Evolutionary conservation across 768 basidiomycete species (phyloP).

Genomic region (Strobilomyces echinocephalus): DNA sequence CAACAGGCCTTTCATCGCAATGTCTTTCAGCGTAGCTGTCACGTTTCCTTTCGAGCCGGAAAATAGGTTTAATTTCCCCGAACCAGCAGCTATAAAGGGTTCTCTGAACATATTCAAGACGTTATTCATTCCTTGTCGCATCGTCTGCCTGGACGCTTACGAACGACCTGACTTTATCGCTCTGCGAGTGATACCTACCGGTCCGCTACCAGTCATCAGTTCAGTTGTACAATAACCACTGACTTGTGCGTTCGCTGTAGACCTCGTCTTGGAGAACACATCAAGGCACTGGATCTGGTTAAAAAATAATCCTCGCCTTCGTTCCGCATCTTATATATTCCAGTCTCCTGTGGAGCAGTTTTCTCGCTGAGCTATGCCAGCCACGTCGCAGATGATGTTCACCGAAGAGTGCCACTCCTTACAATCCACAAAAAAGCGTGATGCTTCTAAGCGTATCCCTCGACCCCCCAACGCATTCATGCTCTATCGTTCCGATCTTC

Average conservation of each 20-base stretch:
- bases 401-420: slow-evolving; percentile 5
- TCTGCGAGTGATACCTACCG: slow-evolving; percentile 3
- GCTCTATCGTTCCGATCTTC: slow-evolving; percentile 49
- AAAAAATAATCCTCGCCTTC: not conserved
- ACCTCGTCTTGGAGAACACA: not conserved
- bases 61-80: not conserved
- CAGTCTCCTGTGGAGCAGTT: not conserved
- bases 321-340: not conserved
- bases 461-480: slow-evolving; percentile 57
- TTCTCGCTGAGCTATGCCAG: slow-evolving; percentile 1
- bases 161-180: not conserved
- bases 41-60: not conserved
- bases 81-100: slow-evolving; percentile 17
- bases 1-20: slow-evolving; percentile 17
- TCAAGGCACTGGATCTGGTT: not conserved
- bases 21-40: slow-evolving; percentile 14
- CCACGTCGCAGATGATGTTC: slow-evolving; percentile 3
- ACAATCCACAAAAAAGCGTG: not conserved
- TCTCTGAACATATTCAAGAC: not conserved
- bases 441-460: slow-evolving; percentile 33
- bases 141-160: slow-evolving; percentile 11
- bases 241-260: not conserved
- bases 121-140: slow-evolving; percentile 1
- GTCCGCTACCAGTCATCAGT: slow-evolving; percentile 2
- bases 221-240: not conserved